These are phyloP conservation scores for Hibiscus syriacus DNA, from an alignment of 345 rosid genomes.

Conservation along the genomic window DNA sequence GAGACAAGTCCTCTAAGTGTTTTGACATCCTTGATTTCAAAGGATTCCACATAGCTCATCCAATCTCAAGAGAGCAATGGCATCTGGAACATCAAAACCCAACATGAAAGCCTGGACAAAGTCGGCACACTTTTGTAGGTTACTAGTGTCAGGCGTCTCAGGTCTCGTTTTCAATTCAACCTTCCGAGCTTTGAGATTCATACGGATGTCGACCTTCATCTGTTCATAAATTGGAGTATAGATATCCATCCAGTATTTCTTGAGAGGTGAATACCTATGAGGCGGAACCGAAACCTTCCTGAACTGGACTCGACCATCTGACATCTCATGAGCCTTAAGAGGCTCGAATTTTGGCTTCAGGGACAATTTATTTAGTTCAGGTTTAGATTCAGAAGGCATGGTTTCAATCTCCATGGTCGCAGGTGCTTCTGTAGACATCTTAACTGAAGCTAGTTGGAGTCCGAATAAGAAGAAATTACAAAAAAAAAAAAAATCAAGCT, in stretches of 20 bases:
- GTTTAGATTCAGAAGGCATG: constrained; percentile 5
- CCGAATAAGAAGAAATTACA: background rate
- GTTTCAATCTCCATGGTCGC: constrained; percentile 49
- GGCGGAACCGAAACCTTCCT: constrained; percentile 71
- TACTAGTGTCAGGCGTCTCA: constrained; percentile 66
- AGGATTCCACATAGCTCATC: constrained; percentile 88
- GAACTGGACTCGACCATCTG: constrained; percentile 65
- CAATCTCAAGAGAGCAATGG: constrained; percentile 61
- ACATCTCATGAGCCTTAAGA: constrained; percentile 80
- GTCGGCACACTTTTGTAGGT: constrained; percentile 82
- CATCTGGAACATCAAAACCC: constrained; percentile 73
- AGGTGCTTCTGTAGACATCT: constrained; percentile 7
- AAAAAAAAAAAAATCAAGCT: too few relatives aligned
- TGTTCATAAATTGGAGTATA: constrained; percentile 68
- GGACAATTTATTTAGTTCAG: constrained; percentile 25
- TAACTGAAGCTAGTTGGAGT: background rate
- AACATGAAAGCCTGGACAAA: constrained; percentile 89
- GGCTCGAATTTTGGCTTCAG: constrained; percentile 62
- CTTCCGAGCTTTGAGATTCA: constrained; percentile 78
- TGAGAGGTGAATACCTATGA: constrained; percentile 70
- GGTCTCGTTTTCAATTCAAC: constrained; percentile 67
- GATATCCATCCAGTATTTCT: constrained; percentile 83
- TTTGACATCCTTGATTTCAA: constrained; percentile 89
- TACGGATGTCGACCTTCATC: constrained; percentile 82
- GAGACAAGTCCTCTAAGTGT: constrained; percentile 66